phyloP scores from a whole-genome alignment of 2,329 filamentous ascomycete species.

The Cordyceps farinosa region DNA sequence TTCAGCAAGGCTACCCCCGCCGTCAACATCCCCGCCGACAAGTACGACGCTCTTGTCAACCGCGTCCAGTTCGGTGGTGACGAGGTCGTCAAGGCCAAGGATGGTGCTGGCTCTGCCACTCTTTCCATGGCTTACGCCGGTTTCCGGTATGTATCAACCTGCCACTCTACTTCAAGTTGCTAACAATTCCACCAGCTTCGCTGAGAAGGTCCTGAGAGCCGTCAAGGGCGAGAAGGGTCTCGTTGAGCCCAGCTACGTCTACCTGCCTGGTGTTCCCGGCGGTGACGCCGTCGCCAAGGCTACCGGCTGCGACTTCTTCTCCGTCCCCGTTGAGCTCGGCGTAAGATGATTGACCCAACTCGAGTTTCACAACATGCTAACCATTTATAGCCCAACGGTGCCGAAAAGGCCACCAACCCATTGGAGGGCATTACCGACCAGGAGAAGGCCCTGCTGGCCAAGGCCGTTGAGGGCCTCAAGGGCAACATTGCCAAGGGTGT shows the following conservation, averaged over 20 bases:
- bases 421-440: slow-evolving; percentile 73
- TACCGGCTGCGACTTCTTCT: slow-evolving; percentile 90
- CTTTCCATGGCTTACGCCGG: slow-evolving; percentile 95
- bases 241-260: slow-evolving; percentile 92
- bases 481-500: slow-evolving; percentile 94
- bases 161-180: slow-evolving; percentile 12
- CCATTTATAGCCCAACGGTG: slow-evolving; percentile 66
- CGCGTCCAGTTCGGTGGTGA: slow-evolving; percentile 98
- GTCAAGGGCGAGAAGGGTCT: slow-evolving; percentile 86
- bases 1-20: slow-evolving; percentile 86
- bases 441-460: slow-evolving; percentile 83
- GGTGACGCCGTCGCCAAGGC: slow-evolving; percentile 82
- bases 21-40: slow-evolving; percentile 79
- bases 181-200: slow-evolving; percentile 59
- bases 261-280: slow-evolving; percentile 84
- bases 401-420: slow-evolving; percentile 79
- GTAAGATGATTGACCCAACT: slow-evolving; percentile 53
- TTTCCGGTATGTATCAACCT: slow-evolving; percentile 62
- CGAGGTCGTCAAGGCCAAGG: slow-evolving; percentile 93
- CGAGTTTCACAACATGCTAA: slow-evolving; percentile 27
- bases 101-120: slow-evolving; percentile 84
- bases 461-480: slow-evolving; percentile 73
- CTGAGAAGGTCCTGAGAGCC: slow-evolving; percentile 90
- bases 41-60: slow-evolving; percentile 86
- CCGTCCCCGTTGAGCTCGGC: slow-evolving; percentile 90